Base-by-base conservation (phyloP, 495 filamentous ascomycete genomes). In the Xylaria longipes region DNA sequence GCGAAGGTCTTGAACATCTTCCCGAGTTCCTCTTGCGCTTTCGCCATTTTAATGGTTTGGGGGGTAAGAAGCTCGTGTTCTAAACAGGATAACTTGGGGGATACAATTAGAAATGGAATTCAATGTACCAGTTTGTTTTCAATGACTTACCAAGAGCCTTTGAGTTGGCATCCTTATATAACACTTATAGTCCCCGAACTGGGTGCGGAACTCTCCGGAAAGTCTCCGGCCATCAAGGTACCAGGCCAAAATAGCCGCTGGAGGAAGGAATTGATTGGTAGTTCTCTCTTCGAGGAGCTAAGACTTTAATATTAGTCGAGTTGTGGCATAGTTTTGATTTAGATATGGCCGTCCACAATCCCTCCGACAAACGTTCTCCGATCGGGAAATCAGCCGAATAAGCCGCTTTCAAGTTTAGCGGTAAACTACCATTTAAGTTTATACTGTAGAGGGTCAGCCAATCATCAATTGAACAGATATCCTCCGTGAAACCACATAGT, bases 1-100 rank as follows among this genome's bases (percentile, higher is more conserved):
- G 39, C 17, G 29, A 74, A 27, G 15, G 58, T 77, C 17, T 77
- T 43, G 72, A 76, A 82, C 58, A 81, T 39, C 69, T 75, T 80
- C 3, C 74, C 71, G 11, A 82, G 72, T 33, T 76, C 74, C 65
- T 76, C 70, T 61, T 74, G 64, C 4, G 45, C 72, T 29, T 62
- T 73, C 33, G 73, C 71, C 76, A 78, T 81, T 58, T 48, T 77
- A 65, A 22, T 5, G 50, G n/a, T 50, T 22, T 43, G 20, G 12
- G 33, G 29, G 39, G 5, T 29, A 15, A 45, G 1, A 3, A 48
- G 11, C 2, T 41, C 15, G 17, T 45, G 39, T 31, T 17, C n/a
- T n/a, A 46, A 46, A 37, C 7, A 37, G 35, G 35, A 7, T 37
- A 7, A 37, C 7, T 3, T 37, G 7, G 35, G n/a, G n/a, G n/a